Evolutionary conservation across 1,284 basidiomycete species (phyloP).

Genomic region (Microstroma glucosiphilum): DNA sequence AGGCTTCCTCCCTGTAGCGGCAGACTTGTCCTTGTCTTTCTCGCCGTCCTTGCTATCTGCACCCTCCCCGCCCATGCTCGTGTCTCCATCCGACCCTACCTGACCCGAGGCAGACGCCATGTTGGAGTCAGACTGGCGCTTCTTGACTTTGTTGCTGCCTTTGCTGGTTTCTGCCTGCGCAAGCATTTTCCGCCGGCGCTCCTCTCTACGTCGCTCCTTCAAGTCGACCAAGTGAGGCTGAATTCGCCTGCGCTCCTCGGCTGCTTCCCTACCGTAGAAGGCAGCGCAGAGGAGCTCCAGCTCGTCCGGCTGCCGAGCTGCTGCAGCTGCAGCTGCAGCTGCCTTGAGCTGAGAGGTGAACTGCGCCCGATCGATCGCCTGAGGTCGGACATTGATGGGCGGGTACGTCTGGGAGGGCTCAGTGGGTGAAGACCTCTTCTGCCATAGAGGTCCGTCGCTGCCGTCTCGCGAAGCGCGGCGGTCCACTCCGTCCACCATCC

Average conservation of each 20-base stretch:
- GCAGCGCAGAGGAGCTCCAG: not conserved
- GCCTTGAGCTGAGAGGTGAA: too few species aligned
- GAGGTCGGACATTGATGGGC: too few species aligned
- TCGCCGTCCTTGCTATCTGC: constrained; percentile 7
- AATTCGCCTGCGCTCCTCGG: constrained; percentile 4
- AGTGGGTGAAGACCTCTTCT: too few species aligned
- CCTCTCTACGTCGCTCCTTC: constrained; percentile 17
- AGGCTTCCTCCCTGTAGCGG: constrained; percentile 31
- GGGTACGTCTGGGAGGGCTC: too few species aligned
- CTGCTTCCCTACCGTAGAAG: constrained; percentile 5
- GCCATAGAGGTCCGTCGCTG: too few species aligned
- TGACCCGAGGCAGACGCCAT: too few species aligned
- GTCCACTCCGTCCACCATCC: too few species aligned
- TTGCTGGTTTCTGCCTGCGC: constrained; percentile 4
- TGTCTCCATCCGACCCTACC: not conserved
- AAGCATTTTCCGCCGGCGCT: constrained; percentile 17
- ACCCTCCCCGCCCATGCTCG: constrained; percentile 16
- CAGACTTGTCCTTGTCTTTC: too few species aligned
- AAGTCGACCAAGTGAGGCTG: constrained; percentile 22
- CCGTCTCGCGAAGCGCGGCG: too few species aligned
- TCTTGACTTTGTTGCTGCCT: constrained; percentile 24
- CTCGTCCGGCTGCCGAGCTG: too few species aligned
- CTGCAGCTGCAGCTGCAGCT: too few species aligned
- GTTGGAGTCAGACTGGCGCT: not conserved
- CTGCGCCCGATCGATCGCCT: too few species aligned